These are phyloP conservation scores for Schizopora paradoxa DNA, from an alignment of 1,284 basidiomycete species.

Conservation along the genomic window DNA sequence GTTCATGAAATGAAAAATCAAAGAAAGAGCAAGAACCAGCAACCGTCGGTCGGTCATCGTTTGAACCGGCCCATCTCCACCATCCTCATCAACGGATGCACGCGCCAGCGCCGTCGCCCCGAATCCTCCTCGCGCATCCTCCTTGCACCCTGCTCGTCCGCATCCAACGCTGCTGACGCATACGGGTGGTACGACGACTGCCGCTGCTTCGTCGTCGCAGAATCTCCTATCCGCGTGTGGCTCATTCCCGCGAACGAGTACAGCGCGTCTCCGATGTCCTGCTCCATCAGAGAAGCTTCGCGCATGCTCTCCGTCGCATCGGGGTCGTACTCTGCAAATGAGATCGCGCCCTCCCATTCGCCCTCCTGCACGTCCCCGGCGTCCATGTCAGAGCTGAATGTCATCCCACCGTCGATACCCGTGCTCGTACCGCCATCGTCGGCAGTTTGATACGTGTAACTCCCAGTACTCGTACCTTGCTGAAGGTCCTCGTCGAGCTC, in stretches of 20 bases:
- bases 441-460: too few relatives aligned
- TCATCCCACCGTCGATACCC: too few relatives aligned
- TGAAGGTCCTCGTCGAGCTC: conserved; percentile 15
- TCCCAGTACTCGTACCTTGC: neutral
- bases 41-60: conserved; percentile 38
- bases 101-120: conserved; percentile 13
- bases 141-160: neutral
- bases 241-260: neutral
- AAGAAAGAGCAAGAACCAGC: conserved; percentile 18
- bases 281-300: neutral
- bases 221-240: neutral
- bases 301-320: too few relatives aligned
- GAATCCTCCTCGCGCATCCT: neutral
- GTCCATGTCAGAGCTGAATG: too few relatives aligned
- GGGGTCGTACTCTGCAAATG: too few relatives aligned
- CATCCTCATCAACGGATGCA: conserved; percentile 18
- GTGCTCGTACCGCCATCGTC: neutral
- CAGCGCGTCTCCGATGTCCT: conserved; percentile 1
- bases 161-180: conserved; percentile 1
- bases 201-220: neutral
- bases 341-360: too few relatives aligned
- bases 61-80: conserved; percentile 15
- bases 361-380: too few relatives aligned
- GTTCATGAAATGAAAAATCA: neutral
- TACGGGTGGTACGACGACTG: conserved; percentile 16